Conservation (phyloP, 352 stramenopile genomes). For the Aphanomyces euteiches region DNA sequence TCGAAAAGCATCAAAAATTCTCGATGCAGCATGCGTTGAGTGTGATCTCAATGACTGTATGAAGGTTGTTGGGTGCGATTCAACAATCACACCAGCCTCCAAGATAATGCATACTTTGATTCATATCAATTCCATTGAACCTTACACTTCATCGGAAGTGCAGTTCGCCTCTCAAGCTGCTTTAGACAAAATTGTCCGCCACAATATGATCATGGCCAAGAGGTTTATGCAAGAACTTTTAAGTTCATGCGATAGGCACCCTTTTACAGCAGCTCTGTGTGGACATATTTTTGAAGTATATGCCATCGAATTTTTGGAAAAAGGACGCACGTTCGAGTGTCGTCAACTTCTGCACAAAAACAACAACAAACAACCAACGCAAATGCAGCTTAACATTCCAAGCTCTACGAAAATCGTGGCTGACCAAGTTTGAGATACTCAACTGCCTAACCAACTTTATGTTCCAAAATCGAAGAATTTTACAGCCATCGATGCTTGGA, state of each 20-base stretch:
- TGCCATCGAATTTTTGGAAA: slow-evolving; percentile 38
- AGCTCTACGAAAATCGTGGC: slow-evolving; percentile 2
- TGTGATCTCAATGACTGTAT: slow-evolving; percentile 40
- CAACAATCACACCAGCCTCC: slow-evolving; percentile 34
- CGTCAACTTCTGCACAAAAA: slow-evolving; percentile 6
- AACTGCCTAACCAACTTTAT: slow-evolving; percentile 36
- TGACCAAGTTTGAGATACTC: slow-evolving; percentile 5
- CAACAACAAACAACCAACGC: too few species aligned
- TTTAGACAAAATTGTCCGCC: slow-evolving; percentile 39
- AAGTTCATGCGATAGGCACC: slow-evolving; percentile 4
- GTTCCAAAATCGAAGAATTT: slow-evolving; percentile 35
- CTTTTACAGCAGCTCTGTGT: slow-evolving; percentile 36
- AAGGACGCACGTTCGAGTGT: slow-evolving; percentile 34
- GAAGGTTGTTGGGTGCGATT: slow-evolving; percentile 35
- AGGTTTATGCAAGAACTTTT: too few species aligned
- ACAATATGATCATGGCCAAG: too few species aligned
- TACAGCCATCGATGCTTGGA: slow-evolving; percentile 40
- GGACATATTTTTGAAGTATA: slow-evolving; percentile 42
- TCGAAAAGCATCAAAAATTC: slow-evolving; percentile 31
- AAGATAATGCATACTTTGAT: slow-evolving; percentile 40
- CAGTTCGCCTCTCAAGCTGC: slow-evolving; percentile 39
- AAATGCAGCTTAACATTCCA: not conserved
- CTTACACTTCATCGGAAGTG: slow-evolving; percentile 34
- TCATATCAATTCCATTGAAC: slow-evolving; percentile 38
- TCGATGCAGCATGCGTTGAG: slow-evolving; percentile 32